These are phyloP conservation scores for Eimeria maxima DNA, from an alignment of 169 alveolate species.

Conservation along the genomic window DNA sequence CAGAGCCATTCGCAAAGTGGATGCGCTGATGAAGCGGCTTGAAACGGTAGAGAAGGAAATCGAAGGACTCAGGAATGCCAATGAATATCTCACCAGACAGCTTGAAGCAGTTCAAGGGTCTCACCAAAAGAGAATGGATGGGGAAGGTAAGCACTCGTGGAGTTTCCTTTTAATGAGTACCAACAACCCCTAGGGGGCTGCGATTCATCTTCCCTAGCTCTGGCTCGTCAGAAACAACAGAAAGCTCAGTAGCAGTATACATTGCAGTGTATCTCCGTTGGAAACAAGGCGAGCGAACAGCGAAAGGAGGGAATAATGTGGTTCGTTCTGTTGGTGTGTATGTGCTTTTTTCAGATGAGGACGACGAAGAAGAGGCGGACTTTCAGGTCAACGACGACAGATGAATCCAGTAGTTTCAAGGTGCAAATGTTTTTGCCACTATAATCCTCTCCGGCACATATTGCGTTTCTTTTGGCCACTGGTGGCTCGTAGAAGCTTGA, in stretches of 20 bases:
- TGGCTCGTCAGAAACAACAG: background rate
- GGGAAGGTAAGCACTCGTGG: background rate
- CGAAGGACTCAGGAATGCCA: slow-evolving; percentile 55
- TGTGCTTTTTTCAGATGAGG: background rate
- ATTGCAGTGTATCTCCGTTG: background rate
- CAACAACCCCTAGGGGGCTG: background rate
- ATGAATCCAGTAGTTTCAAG: background rate
- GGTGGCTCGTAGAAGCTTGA: background rate
- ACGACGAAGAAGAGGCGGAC: slow-evolving; percentile 50
- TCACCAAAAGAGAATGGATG: background rate
- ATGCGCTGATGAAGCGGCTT: slow-evolving; percentile 52
- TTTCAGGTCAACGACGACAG: slow-evolving; percentile 13
- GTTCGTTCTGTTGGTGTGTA: background rate
- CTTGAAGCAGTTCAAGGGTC: slow-evolving; percentile 20
- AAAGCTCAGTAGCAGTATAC: background rate
- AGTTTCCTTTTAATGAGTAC: background rate
- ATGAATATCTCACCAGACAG: slow-evolving; percentile 56
- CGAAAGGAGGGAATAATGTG: background rate
- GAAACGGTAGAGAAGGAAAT: slow-evolving; percentile 42
- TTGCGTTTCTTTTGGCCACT: background rate
- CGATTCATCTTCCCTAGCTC: background rate
- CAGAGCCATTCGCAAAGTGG: slow-evolving; percentile 61
- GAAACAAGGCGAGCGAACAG: background rate
- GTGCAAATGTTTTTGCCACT: background rate
- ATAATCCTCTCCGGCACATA: background rate